A percentile compares a stretch with the other conserved stretches of the same genome.
phyloP scores from a whole-genome alignment of 1,284 basidiomycete species.

The Retiboletus flavoniger region DNA sequence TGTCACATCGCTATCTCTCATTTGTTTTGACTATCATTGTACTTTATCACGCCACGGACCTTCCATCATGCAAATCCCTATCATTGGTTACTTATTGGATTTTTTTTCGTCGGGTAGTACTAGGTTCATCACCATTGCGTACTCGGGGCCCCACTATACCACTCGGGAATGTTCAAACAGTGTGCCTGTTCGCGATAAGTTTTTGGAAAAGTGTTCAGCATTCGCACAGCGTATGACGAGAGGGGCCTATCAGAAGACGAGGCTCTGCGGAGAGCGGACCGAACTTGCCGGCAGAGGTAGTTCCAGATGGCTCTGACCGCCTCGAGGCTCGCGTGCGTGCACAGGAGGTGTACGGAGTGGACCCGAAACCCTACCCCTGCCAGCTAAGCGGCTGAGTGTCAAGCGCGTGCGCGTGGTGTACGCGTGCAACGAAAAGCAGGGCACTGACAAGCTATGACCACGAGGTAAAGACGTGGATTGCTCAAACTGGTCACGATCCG shows the following conservation, averaged over 20 bases:
- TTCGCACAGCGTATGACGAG: no score
- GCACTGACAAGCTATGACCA: neutral
- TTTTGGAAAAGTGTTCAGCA: no score
- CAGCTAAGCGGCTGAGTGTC: neutral
- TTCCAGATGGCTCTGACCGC: neutral
- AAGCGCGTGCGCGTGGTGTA: neutral
- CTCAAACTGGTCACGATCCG: no score
- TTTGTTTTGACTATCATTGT: slow-evolving; percentile 19
- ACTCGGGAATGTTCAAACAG: neutral
- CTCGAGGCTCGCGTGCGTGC: neutral
- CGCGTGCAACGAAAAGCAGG: neutral
- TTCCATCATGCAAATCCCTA: slow-evolving; percentile 12
- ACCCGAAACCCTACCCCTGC: no score
- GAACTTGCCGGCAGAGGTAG: no score
- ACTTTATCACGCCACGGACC: slow-evolving; percentile 16
- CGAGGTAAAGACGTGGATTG: neutral
- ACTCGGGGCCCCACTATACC: slow-evolving; percentile 6
- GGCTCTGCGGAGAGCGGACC: neutral
- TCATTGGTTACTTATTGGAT: slow-evolving; percentile 10
- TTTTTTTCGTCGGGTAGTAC: neutral
- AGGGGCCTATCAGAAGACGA: no score
- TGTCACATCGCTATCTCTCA: neutral
- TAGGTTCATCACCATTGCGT: neutral
- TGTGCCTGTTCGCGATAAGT: neutral
- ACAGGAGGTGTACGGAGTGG: neutral